Evolutionary conservation across 495 filamentous ascomycete genomes (phyloP).

Genomic region (Penicillium turbatum): DNA sequence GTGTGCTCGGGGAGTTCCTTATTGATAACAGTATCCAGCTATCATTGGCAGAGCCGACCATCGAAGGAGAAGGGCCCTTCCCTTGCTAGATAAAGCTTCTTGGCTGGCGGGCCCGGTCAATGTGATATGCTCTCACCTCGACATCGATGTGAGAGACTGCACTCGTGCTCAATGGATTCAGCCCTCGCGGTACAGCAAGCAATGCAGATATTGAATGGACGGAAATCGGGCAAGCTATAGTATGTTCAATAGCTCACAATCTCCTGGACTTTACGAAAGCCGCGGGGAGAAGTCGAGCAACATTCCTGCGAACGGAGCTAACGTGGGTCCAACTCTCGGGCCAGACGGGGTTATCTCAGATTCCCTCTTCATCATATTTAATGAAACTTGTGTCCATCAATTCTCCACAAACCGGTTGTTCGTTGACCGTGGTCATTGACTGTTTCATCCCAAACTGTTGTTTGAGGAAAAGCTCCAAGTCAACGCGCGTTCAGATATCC

Average conservation of each 20-base stretch:
- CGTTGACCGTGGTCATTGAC: not conserved
- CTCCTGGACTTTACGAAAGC: not conserved
- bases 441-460: not conserved
- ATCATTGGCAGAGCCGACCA: not conserved
- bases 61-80: not conserved
- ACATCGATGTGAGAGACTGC: not conserved
- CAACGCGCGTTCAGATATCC: not conserved
- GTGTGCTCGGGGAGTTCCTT: not conserved
- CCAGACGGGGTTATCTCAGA: not conserved
- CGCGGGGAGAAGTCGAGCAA: not conserved
- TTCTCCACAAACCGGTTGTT: not conserved
- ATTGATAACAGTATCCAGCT: not conserved
- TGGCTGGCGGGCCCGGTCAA: not conserved
- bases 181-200: too few species aligned
- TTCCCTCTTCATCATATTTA: not conserved
- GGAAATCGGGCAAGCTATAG: too few species aligned
- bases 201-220: too few species aligned
- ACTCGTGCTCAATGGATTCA: too few species aligned
- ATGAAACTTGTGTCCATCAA: not conserved
- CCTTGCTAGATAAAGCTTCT: not conserved
- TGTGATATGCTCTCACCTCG: not conserved
- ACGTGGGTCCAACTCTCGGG: not conserved
- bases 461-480: not conserved
- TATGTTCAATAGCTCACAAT: not conserved
- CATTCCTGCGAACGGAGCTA: not conserved